Percentiles rank a stretch among this genome's conserved stretches.
These are phyloP conservation scores for Lentinula edodes DNA, from an alignment of 768 basidiomycete species.

Conservation along the genomic window DNA sequence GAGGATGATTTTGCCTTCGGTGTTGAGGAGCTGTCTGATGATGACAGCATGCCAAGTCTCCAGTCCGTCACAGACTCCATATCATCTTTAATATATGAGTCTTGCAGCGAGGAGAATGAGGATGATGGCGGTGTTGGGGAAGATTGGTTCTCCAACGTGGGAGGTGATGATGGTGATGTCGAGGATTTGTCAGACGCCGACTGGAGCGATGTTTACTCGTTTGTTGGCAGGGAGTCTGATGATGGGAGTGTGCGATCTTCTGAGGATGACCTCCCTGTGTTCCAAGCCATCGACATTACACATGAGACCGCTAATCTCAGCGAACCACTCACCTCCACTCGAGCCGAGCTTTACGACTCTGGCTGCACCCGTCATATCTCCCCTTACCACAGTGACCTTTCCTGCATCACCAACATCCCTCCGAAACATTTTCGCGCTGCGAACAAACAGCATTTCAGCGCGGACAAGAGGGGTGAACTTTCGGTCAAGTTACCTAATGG, in stretches of 20 bases:
- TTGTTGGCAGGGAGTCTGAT: no score
- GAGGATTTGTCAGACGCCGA: not conserved
- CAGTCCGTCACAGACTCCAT: not conserved
- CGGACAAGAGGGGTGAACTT: not conserved
- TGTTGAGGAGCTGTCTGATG: not conserved
- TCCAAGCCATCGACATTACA: not conserved
- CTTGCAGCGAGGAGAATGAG: no score
- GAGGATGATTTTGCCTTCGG: not conserved
- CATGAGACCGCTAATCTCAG: no score
- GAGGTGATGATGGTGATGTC: not conserved
- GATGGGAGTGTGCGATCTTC: no score
- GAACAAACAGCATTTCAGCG: not conserved
- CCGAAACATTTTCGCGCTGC: not conserved
- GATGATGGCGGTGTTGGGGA: not conserved
- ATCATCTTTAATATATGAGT: no score
- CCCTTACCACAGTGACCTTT: no score
- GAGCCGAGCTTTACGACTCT: conserved; percentile 4
- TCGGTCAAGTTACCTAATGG: no score
- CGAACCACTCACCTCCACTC: not conserved
- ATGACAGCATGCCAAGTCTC: not conserved
- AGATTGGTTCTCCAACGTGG: no score
- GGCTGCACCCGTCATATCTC: no score
- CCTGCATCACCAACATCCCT: no score
- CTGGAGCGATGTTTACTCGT: not conserved
- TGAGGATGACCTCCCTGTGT: not conserved